phyloP scores from a whole-genome alignment of 2,329 filamentous ascomycete species.

The Scedosporium dehoogii region DNA sequence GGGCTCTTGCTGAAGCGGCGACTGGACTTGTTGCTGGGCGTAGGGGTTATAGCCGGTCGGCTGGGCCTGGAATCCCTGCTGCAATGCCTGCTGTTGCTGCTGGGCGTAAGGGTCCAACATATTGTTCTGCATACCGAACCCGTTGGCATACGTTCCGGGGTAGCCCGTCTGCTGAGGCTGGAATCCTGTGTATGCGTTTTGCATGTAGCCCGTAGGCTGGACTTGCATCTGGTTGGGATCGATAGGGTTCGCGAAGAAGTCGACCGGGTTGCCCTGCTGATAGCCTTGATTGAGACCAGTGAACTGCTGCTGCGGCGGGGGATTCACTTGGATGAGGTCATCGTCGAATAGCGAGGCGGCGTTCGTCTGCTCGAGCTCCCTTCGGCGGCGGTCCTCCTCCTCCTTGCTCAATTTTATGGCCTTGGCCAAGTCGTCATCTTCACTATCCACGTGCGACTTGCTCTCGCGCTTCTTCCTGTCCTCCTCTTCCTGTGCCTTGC shows the following conservation, averaged over 20 bases:
- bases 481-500: constrained; percentile 90
- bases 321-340: constrained; percentile 43
- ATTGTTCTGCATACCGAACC: constrained; percentile 57
- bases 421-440: constrained; percentile 86
- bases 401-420: constrained; percentile 91
- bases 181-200: constrained; percentile 45
- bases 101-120: constrained; percentile 61
- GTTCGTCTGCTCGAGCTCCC: constrained; percentile 71
- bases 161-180: constrained; percentile 40
- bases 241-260: constrained; percentile 95
- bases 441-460: constrained; percentile 38
- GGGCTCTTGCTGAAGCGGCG: constrained; percentile 42
- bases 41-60: constrained; percentile 45
- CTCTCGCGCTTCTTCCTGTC: constrained; percentile 65
- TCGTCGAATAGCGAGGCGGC: constrained; percentile 85
- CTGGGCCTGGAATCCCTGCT: constrained; percentile 37
- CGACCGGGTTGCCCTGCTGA: constrained; percentile 90
- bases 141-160: constrained; percentile 51
- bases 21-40: constrained; percentile 29
- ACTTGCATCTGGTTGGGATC: constrained; percentile 65
- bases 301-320: constrained; percentile 52
- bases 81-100: constrained; percentile 36
- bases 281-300: constrained; percentile 96
- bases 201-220: constrained; percentile 67
- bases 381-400: constrained; percentile 82